Evolutionary conservation across 163 green algal species (phyloP), one percentile per base, ranked within the genome.

Genomic region (Scenedesmus sp.): DNA sequence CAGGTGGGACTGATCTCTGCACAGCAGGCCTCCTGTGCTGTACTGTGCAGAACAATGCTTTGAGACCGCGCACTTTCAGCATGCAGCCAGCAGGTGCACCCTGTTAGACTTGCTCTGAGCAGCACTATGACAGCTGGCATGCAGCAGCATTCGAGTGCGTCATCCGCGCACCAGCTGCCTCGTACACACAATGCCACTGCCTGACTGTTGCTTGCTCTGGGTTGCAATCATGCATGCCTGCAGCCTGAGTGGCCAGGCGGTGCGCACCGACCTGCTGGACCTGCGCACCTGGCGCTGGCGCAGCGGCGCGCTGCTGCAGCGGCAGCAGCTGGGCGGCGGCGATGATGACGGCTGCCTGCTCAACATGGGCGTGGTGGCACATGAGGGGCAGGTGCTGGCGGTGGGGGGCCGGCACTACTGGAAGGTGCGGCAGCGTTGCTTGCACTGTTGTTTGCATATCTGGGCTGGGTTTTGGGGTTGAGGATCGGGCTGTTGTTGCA

Each of bases 281-380:
- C 84, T 89, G 84, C 84, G 84, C 84, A 62, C 46, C 10, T 89
- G 84, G 84, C 84, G 60, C n/a, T 89, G 84, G 84, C 84, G 84
- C 60, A 26, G 7, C n/a, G 84, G 60, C 20, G 84, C 84, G 15
- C 34, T 10, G 9, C 84, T 89, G 59, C 59, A 89, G 59, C 84
- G 64, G 52, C 54, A 34, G 84, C 84, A 60, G 84, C n/a, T 20
- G 7, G 60, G 83, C 83, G 59, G 57, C 56, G 66, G 52, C 55
- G 83, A 74, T 23, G 83, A 57, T 46, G 83, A 88, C 20, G 84
- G 15, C 1, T 56, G 59, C 60, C 84, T 81, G 84, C 13, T 60
- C n/a, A 79, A 89, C 60, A 59, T 89, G 34, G 84, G 84, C 13
- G 16, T 57, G 23, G 84, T 89, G 84, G 1, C 4, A 3, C 57